Conservation (phyloP, 768 basidiomycete species). For the Tricholoma flavovirens region DNA sequence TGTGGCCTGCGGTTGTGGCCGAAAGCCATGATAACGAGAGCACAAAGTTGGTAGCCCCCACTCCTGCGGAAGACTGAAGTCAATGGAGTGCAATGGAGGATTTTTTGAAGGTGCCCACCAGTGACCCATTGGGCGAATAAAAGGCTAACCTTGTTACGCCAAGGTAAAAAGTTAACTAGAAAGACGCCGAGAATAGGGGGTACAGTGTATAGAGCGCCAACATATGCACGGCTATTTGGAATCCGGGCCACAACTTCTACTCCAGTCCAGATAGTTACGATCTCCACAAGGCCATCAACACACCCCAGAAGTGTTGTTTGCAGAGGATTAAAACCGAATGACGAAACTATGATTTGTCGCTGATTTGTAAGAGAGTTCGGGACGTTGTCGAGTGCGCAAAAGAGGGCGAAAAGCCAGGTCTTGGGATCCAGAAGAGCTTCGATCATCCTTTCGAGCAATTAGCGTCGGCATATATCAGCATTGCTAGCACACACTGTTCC, state of each 20-base stretch:
- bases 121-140: conserved; percentile 52
- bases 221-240: conserved; percentile 56
- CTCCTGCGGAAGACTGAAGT: conserved; percentile 7
- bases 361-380: conserved; percentile 67
- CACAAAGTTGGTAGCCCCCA: conserved; percentile 39
- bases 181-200: conserved; percentile 62
- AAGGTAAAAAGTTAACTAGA: conserved; percentile 59
- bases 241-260: conserved; percentile 52
- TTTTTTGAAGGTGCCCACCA: conserved; percentile 25
- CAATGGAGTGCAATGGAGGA: background rate
- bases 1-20: conserved; percentile 63
- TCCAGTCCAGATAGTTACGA: conserved; percentile 65
- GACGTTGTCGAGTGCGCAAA: conserved; percentile 53
- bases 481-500: conserved; percentile 54
- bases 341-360: conserved; percentile 54
- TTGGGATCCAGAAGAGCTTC: conserved; percentile 67
- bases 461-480: background rate
- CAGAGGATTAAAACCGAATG: conserved; percentile 58
- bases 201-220: conserved; percentile 53
- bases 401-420: conserved; percentile 73
- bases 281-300: conserved; percentile 60
- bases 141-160: conserved; percentile 59
- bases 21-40: conserved; percentile 61
- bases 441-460: conserved; percentile 43
- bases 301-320: conserved; percentile 68